These are phyloP conservation scores for Apiotrichum domesticum DNA, from an alignment of 1,284 basidiomycete genomes.

Conservation along the genomic window DNA sequence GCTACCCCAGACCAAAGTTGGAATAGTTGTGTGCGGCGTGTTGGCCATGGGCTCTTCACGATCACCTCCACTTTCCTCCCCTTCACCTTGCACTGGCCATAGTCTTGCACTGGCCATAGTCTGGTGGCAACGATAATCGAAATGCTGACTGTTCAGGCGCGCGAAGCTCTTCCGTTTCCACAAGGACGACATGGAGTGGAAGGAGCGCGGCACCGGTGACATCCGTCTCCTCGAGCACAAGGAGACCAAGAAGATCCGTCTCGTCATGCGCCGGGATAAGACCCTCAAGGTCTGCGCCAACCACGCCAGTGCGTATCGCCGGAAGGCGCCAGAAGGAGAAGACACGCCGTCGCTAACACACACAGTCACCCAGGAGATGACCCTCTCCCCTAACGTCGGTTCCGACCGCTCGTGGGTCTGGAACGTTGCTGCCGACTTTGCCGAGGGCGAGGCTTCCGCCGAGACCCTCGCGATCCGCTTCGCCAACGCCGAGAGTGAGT, in stretches of 20 bases:
- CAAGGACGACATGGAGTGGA: conserved; percentile 79
- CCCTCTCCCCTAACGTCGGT: conserved; percentile 93
- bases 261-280: conserved; percentile 99
- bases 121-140: not conserved
- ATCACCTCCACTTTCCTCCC: no score
- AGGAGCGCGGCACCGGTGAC: conserved; percentile 77
- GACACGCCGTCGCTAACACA: not conserved
- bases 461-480: conserved; percentile 98
- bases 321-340: not conserved
- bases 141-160: conserved; percentile 58
- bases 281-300: conserved; percentile 99
- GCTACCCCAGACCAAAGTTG: no score
- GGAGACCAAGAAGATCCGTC: conserved; percentile 80
- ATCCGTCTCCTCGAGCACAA: conserved; percentile 81
- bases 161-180: conserved; percentile 98
- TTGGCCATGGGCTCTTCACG: no score
- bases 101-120: not conserved
- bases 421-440: conserved; percentile 93
- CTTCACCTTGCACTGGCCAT: no score
- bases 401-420: conserved; percentile 99
- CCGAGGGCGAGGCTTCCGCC: conserved; percentile 77
- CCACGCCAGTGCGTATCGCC: conserved; percentile 70
- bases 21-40: no score
- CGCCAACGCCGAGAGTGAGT: conserved; percentile 90
- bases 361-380: conserved; percentile 83